phyloP scores from a whole-genome alignment of 1,284 basidiomycete genomes.

The Cystobasidium sp. region DNA sequence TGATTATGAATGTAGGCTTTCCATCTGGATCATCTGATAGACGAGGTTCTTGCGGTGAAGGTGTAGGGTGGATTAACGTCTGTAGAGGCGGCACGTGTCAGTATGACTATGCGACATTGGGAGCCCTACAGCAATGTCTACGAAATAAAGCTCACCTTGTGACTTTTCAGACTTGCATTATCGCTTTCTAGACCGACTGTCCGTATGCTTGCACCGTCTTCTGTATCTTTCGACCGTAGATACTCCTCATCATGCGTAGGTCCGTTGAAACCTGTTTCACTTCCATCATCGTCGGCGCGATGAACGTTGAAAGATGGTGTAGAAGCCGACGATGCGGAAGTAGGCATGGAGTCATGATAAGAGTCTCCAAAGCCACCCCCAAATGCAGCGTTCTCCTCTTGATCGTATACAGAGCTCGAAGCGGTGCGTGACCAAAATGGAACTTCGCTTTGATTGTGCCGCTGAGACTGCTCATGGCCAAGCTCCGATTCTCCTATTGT shows the following conservation, averaged over 20 bases:
- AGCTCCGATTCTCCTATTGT: constrained; percentile 6
- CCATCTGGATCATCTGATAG: constrained; percentile 37
- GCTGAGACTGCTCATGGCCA: neutral
- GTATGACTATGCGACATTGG: neutral
- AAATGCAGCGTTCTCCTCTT: constrained; percentile 9
- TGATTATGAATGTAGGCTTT: constrained; percentile 66
- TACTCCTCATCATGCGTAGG: neutral
- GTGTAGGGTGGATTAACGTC: constrained; percentile 37
- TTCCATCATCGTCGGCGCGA: neutral
- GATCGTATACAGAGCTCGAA: constrained; percentile 11
- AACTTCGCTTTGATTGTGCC: no score
- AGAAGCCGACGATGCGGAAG: neutral
- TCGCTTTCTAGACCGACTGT: constrained; percentile 41
- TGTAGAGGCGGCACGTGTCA: neutral
- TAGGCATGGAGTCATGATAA: neutral
- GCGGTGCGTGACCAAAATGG: constrained; percentile 17
- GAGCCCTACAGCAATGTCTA: neutral
- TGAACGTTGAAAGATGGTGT: constrained; percentile 1
- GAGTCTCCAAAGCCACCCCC: constrained; percentile 25
- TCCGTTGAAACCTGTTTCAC: neutral
- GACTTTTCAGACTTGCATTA: constrained; percentile 31
- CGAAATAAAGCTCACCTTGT: neutral
- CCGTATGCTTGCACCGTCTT: constrained; percentile 38
- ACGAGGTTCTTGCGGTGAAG: constrained; percentile 6
- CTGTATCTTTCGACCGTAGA: constrained; percentile 7